Base-by-base conservation (phyloP, 768 basidiomycete species). In the Termitomyces sp. region DNA sequence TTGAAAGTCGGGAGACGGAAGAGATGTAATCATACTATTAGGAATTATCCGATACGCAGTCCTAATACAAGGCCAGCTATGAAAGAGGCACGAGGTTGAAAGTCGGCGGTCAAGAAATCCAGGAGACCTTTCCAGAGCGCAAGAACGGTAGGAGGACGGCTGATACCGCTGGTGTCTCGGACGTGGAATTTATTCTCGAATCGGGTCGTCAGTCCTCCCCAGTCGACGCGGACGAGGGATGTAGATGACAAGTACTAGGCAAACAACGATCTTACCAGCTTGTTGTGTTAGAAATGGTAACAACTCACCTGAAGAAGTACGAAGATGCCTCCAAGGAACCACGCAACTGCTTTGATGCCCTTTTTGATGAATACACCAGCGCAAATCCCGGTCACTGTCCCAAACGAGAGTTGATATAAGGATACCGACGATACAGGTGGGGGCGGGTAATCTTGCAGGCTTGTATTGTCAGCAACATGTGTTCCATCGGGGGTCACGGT, bases 301-400 rank as follows among this genome's bases (percentile, higher is more conserved):
- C 34, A 4, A 69, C 84, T 51, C 60, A 94, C 95, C 84, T 96
- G 95, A 9, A 98, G 82, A 49, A 98, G 74, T 25, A 98, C 89
- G 65, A 97, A 98, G 2, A 92, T 77, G 3, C 94, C 94, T 3
- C 96, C 96, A n/a, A 97, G 75, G 47, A 90, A 70, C 75, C 94
- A 95, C 0, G 95, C 96, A 11, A 88, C 73, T 2, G 84, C 79
- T 71, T 88, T 92, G 8, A 88, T 85, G n/a, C 96, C 96, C 73
- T 96, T 98, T 76, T 97, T 98, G 67, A 96, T 79, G 70, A 98
- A 98, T 0, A 98, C 82, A 0, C 96, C 96, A 0, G 93, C 86
- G 68, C 94, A 97, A 46, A 98, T 71, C 0, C 96, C 96, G 59
- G 87, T 84, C 0, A 91, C 87, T 5, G 94, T 92, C 11, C 96